Conservation (phyloP, 306 rosid genomes). For the Vicia sativa region DNA sequence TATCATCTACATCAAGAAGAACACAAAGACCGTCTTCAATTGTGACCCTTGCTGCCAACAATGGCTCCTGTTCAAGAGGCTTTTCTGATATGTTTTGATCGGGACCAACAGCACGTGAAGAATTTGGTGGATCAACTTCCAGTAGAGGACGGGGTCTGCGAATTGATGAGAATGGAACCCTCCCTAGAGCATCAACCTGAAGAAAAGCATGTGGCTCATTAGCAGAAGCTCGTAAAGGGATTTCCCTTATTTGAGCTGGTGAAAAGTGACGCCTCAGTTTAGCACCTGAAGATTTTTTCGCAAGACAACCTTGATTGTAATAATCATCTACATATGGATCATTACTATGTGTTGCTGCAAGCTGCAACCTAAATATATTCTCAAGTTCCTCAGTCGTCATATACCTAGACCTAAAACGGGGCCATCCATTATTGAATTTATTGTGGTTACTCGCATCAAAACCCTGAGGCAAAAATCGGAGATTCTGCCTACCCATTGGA, state of each 20-base stretch:
- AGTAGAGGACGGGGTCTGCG: slow-evolving; percentile 99
- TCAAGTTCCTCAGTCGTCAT: slow-evolving; percentile 91
- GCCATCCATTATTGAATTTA: slow-evolving; percentile 73
- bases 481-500: slow-evolving; percentile 64
- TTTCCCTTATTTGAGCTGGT: slow-evolving; percentile 88
- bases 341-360: slow-evolving; percentile 91
- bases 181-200: slow-evolving; percentile 98
- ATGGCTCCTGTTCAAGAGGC: slow-evolving; percentile 96
- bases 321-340: slow-evolving; percentile 98
- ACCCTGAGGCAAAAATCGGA: slow-evolving; percentile 63
- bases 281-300: slow-evolving; percentile 74
- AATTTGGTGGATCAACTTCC: slow-evolving; percentile 88
- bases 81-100: slow-evolving; percentile 79
- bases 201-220: slow-evolving; percentile 98
- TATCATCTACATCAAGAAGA: slow-evolving; percentile 95
- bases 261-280: slow-evolving; percentile 90
- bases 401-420: slow-evolving; percentile 75
- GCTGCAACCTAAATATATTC: slow-evolving; percentile 89
- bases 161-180: slow-evolving; percentile 97
- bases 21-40: slow-evolving; percentile 94
- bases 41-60: slow-evolving; percentile 91
- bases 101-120: slow-evolving; percentile 51
- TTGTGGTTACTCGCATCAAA: slow-evolving; percentile 55
- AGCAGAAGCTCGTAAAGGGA: slow-evolving; percentile 76
- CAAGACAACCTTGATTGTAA: slow-evolving; percentile 90